Percentiles rank a stretch among this genome's conserved stretches.
Evolutionary conservation across 2,329 filamentous ascomycete species (phyloP).

Genomic region (Monosporascus sp.): DNA sequence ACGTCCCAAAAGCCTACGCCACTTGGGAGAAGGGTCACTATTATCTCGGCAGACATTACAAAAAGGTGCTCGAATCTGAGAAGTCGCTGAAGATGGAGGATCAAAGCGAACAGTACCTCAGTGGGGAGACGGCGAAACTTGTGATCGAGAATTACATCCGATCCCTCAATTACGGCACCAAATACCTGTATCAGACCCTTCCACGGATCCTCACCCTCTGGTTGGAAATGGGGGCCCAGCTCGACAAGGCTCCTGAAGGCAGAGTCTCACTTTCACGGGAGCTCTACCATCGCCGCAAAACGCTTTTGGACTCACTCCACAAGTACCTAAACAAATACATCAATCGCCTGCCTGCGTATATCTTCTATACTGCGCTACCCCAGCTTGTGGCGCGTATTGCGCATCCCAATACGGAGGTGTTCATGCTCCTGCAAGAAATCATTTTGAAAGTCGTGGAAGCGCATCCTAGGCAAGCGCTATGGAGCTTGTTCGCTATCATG

Average conservation of each 20-base stretch:
- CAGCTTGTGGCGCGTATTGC: conserved; percentile 96
- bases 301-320: conserved; percentile 65
- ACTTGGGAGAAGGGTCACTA: conserved; percentile 97
- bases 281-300: conserved; percentile 52
- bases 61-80: conserved; percentile 89
- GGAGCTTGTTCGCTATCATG: conserved; percentile 83
- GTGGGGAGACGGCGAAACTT: conserved; percentile 75
- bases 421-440: conserved; percentile 69
- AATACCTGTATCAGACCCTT: conserved; percentile 92
- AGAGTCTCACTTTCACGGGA: conserved; percentile 49
- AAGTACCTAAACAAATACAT: conserved; percentile 76
- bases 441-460: conserved; percentile 79
- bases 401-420: conserved; percentile 74
- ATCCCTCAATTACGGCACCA: conserved; percentile 81
- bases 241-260: conserved; percentile 56
- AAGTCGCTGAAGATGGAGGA: conserved; percentile 70
- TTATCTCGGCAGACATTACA: conserved; percentile 94
- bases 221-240: conserved; percentile 80
- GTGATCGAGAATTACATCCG: conserved; percentile 92
- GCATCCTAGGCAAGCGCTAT: conserved; percentile 88
- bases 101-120: conserved; percentile 70
- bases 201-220: conserved; percentile 89
- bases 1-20: conserved; percentile 63
- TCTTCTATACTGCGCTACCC: conserved; percentile 78
- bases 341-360: conserved; percentile 63